Base-by-base conservation (phyloP, 1,284 basidiomycete genomes). In the Ceratobasidium papillatum region DNA sequence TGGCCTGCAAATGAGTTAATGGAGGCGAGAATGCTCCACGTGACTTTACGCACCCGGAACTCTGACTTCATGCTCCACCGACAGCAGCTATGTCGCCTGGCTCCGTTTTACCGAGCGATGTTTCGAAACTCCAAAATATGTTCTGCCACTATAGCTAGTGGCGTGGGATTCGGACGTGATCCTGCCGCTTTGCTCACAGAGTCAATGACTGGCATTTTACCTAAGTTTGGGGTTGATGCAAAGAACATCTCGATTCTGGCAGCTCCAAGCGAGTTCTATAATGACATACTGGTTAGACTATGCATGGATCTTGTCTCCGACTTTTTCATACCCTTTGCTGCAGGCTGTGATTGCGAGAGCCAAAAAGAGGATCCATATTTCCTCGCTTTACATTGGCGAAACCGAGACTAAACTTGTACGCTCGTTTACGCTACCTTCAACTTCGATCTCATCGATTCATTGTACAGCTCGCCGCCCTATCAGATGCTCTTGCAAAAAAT, bases 331-430 rank as follows among this genome's bases (percentile, higher is more conserved):
- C 43, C 47, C 36, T 34, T 25, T 49, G 34, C 77, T 43, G 30
- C 77, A 95, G 94, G 84, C 88, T 74, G 90, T 94, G 86, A 89
- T 98, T 72, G 83, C 84, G 59, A 83, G 87, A 45, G 95, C 96
- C 1, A 87, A 88, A 77, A 83, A 84, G 74, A 87, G 94, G 74
- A 90, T 98, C 79, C 92, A 96, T 80, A 87, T 98, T 59, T 96
- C 95, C 0, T 95, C 93, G 11, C 82, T 95, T 36, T 95, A 95
- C 80, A 89, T 95, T 64, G 92, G 93, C 30, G 86, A 88, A 3
- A 87, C 88, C 72, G 91, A 94, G 80, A 81, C 83, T 22, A 86
- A 91, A 75, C 84, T 95, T 72, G 93, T 91, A 74, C 75, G 88
- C 87, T 59, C 66, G n/a, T 41, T 30, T n/a, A 52, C 66, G 62